Evolutionary conservation across 228 moss, liverwort and hornwort genomes (phyloP).

Genomic region (Sphagnum magellanicum): DNA sequence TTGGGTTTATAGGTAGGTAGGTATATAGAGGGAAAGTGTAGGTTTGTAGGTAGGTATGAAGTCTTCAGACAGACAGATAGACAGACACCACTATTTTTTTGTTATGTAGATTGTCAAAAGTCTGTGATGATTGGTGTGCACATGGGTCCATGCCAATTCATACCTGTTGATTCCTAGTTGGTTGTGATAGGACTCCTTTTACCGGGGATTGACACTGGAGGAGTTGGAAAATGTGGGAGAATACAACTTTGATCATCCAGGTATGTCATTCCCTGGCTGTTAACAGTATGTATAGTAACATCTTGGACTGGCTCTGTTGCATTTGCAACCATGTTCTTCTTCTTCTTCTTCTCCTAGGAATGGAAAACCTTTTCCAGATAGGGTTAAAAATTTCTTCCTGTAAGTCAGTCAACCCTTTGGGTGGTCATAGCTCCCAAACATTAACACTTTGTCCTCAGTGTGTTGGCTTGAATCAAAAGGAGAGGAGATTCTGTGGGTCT

Average conservation of each 20-base stretch:
- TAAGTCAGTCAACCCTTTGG: neutral
- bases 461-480: neutral
- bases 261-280: constrained; percentile 5
- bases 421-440: neutral
- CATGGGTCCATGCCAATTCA: too few relatives aligned
- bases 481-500: constrained; percentile 4
- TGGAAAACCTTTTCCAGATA: neutral
- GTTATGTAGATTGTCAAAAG: too few relatives aligned
- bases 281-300: too few relatives aligned
- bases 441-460: neutral
- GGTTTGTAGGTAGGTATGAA: too few relatives aligned
- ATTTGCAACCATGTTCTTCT: neutral
- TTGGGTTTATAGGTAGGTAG: too few relatives aligned
- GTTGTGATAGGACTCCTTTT: constrained; percentile 67
- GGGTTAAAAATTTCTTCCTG: neutral
- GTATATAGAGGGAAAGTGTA: too few relatives aligned
- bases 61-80: too few relatives aligned
- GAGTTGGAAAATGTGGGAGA: constrained; percentile 69
- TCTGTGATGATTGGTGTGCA: too few relatives aligned
- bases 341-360: neutral
- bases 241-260: constrained; percentile 93
- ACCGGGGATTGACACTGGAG: constrained; percentile 67
- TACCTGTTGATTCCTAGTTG: neutral
- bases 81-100: too few relatives aligned
- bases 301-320: too few relatives aligned